Evolutionary conservation across 331 rosid species (phyloP), one percentile per base, ranked within the genome.

Genomic region (Arachis monticola): DNA sequence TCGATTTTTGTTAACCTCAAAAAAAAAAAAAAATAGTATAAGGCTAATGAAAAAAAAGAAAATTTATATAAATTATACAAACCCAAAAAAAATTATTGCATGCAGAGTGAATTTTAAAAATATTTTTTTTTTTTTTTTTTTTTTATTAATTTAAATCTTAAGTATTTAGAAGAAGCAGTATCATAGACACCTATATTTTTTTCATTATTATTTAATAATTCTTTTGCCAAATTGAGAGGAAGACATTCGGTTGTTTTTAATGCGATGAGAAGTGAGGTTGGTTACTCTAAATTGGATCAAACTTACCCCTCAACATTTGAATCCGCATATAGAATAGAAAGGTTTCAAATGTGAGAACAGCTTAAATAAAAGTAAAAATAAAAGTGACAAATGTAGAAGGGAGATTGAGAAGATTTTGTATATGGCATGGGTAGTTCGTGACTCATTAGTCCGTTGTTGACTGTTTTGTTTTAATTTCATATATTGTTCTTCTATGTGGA

Each of bases 401-500:
- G 5, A 38, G 38, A 55, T 51, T 6, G 5, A 51, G 57, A 51
- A 51, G 22, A 51, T 51, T 48, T 35, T 35, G 40, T 35, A 35
- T 10, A 46, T 8, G 59, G 6, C 11, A 7, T 61, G 38, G 77
- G 12, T 12, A 6, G 56, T 44, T 70, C 13, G 51, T 70, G 63
- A 63, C 77, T 31, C 57, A 58, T 59, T 57, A 58, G 50, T 55
- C 51, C 35, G 3, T 35, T 38, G 84, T 81, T 81, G 84, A 75
- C 84, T 64, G 84, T 69, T 81, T 70, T 81, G 22, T 74, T 75
- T 75, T 65, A n/a, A 27, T 12, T 32, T 22, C 55, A 62, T 70
- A 69, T 69, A 12, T 14, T 57, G 67, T 30, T 46, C 67, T 57
- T 31, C 35, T 62, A 45, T 51, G 60, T 22, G 27, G 27, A 22